These are phyloP conservation scores for Coccomyxa sp. DNA, from an alignment of 139 green algal species.

Conservation along the genomic window DNA sequence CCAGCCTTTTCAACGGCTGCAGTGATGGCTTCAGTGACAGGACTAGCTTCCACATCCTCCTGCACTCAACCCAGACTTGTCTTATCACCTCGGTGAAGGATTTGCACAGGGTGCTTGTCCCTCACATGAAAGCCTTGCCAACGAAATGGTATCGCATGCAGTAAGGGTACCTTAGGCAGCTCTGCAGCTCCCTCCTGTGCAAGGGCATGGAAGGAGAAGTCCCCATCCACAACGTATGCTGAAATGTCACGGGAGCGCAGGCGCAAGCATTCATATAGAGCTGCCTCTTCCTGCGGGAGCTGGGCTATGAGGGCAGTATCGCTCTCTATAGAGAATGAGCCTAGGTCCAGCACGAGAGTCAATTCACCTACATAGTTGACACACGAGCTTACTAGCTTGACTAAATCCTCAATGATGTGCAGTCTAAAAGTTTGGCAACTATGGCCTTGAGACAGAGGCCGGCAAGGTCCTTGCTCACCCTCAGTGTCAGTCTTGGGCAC, in stretches of 20 bases:
- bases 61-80: not conserved
- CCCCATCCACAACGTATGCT: conserved; percentile 60
- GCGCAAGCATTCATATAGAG: conserved; percentile 73
- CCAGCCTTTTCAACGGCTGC: not conserved
- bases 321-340: conserved; percentile 56
- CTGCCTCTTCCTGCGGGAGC: conserved; percentile 58
- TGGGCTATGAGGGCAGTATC: conserved; percentile 18
- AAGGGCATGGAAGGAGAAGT: conserved; percentile 28
- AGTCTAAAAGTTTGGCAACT: not conserved
- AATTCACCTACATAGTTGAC: conserved; percentile 21
- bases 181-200: not conserved
- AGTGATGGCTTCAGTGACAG: conserved; percentile 11
- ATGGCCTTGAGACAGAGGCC: too few relatives aligned
- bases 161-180: not conserved
- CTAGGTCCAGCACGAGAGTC: conserved; percentile 73
- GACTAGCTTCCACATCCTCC: not conserved
- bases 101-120: not conserved
- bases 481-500: conserved; percentile 12
- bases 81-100: not conserved
- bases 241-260: conserved; percentile 49
- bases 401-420: not conserved
- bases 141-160: not conserved
- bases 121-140: not conserved
- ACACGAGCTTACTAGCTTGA: not conserved
- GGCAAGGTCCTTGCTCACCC: not conserved